Evolutionary conservation across 306 rosid species (phyloP).

Genomic region (Gleditsia sinensis): DNA sequence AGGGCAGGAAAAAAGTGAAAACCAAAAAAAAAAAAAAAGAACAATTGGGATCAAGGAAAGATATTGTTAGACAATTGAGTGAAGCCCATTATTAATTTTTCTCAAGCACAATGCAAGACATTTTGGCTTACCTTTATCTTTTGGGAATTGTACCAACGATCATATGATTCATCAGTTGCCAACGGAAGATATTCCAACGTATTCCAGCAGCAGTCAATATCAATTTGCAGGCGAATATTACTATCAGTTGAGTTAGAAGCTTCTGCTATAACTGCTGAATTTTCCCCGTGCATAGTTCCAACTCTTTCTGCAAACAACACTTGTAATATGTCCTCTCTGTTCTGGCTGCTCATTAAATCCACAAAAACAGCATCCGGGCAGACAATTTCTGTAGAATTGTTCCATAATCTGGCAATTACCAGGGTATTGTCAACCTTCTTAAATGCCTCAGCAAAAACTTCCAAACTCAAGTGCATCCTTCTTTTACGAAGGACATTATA

Average conservation of each 20-base stretch:
- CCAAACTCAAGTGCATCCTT: slow-evolving; percentile 7
- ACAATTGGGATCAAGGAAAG: neutral
- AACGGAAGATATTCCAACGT: slow-evolving; percentile 3
- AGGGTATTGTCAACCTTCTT: slow-evolving; percentile 50
- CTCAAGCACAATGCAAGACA: neutral
- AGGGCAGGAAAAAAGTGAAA: neutral
- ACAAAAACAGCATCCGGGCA: slow-evolving; percentile 47
- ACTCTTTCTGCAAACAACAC: slow-evolving; percentile 37
- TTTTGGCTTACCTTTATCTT: slow-evolving; percentile 28
- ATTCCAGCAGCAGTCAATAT: slow-evolving; percentile 29
- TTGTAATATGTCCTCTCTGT: slow-evolving; percentile 30
- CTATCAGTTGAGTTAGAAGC: slow-evolving; percentile 1
- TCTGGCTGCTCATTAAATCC: slow-evolving; percentile 34
- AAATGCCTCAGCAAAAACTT: slow-evolving; percentile 52
- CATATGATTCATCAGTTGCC: neutral
- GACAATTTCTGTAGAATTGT: neutral
- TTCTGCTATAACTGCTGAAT: neutral
- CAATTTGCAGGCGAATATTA: slow-evolving; percentile 14
- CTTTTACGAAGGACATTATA: slow-evolving; percentile 25
- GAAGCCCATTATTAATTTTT: neutral
- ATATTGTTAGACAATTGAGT: neutral
- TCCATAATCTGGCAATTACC: slow-evolving; percentile 43
- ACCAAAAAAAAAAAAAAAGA: neutral
- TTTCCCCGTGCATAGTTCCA: slow-evolving; percentile 3
- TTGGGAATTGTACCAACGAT: neutral